Evolutionary conservation across 2,329 filamentous ascomycete genomes (phyloP).

Genomic region (Pestalotiopsis sp.): DNA sequence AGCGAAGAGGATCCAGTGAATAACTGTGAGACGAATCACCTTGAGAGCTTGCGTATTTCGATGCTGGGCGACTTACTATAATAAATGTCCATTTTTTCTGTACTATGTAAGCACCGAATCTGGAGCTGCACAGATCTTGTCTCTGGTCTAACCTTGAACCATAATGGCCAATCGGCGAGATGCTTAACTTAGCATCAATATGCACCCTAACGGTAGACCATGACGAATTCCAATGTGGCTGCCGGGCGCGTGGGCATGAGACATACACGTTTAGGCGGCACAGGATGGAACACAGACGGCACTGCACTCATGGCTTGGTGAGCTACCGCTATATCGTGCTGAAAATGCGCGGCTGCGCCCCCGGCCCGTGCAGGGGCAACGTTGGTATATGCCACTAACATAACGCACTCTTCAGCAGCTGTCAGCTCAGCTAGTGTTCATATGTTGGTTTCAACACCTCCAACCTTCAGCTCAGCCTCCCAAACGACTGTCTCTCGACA

Average conservation of each 20-base stretch:
- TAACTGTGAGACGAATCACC: neutral
- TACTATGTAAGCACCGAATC: conserved; percentile 3
- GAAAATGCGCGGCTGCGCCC: neutral
- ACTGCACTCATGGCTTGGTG: neutral
- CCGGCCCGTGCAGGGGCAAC: neutral
- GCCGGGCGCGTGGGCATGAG: neutral
- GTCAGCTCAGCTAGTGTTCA: neutral
- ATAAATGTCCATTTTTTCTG: neutral
- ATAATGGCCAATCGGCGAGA: neutral
- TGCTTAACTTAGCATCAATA: neutral
- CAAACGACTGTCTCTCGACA: neutral
- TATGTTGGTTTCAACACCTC: neutral
- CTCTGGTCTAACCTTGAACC: neutral
- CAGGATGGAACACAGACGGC: neutral
- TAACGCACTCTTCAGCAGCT: neutral
- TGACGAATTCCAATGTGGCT: neutral
- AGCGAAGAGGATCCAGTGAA: neutral
- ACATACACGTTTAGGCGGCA: neutral
- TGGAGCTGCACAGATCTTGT: neutral
- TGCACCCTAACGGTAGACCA: neutral
- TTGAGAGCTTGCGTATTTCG: neutral
- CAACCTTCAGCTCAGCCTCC: neutral
- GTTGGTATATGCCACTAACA: neutral
- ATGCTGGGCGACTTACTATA: conserved; percentile 6
- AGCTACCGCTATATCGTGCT: neutral